A percentile compares a stretch with the other conserved stretches of the same genome.
phyloP scores from a whole-genome alignment of 75 land plant species.

The Pseudotsuga menziesii region DNA sequence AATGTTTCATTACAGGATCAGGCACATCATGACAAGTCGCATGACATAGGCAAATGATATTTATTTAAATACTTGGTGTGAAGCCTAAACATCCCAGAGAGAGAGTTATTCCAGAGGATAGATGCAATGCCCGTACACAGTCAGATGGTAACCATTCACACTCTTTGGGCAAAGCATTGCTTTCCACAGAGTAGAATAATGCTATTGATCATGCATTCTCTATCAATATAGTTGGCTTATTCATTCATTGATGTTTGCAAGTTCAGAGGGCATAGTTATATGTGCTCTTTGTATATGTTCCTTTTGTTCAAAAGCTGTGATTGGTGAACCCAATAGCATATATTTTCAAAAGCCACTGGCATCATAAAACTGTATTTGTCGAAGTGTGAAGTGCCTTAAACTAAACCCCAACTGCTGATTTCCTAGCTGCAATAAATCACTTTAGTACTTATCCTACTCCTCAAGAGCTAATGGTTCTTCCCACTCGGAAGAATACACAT shows the following conservation, averaged over 20 bases:
- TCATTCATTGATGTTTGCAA: slow-evolving; percentile 7
- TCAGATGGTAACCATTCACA: too few relatives aligned
- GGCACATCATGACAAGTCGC: neutral
- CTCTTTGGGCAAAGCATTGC: neutral
- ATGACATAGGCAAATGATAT: neutral
- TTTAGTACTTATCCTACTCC: too few relatives aligned
- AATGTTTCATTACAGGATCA: neutral
- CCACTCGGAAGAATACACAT: too few relatives aligned
- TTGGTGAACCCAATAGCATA: neutral
- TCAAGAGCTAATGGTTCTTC: too few relatives aligned
- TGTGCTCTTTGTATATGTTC: neutral
- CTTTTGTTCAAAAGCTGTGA: neutral
- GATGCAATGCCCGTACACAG: neutral
- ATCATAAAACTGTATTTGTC: neutral
- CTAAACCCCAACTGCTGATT: too few relatives aligned
- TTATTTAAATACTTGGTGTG: neutral
- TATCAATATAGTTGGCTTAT: neutral
- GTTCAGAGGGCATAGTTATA: neutral
- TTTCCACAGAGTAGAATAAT: neutral
- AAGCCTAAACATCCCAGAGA: neutral
- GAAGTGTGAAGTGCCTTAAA: neutral
- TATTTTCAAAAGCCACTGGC: neutral
- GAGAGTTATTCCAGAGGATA: neutral
- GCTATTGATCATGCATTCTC: neutral
- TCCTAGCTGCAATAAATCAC: too few relatives aligned